A percentile compares a stretch with the other conserved stretches of the same genome.
phyloP scores from a whole-genome alignment of 352 stramenopile species.

The Phytopythium delawarense region DNA sequence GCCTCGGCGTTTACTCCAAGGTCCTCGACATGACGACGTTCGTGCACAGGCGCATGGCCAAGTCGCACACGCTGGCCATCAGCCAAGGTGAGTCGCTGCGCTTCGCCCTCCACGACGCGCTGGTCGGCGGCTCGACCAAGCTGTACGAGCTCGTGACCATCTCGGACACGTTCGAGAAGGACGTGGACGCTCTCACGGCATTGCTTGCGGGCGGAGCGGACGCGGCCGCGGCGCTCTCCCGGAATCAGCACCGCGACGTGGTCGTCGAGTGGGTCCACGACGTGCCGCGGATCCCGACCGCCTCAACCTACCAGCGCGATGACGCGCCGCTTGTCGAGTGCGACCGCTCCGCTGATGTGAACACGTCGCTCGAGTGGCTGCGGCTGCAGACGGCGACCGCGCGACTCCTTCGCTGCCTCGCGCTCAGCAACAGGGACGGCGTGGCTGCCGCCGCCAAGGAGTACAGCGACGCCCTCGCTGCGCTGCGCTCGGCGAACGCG shows the following conservation, averaged over 20 bases:
- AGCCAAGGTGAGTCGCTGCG: slow-evolving; percentile 49
- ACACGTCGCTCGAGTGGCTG: slow-evolving; percentile 54
- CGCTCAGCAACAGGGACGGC: slow-evolving; percentile 18
- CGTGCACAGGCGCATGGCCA: slow-evolving; percentile 65
- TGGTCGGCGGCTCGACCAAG: slow-evolving; percentile 32
- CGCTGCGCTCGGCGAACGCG: slow-evolving; percentile 13
- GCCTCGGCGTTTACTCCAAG: slow-evolving; percentile 81
- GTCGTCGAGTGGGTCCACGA: slow-evolving; percentile 59
- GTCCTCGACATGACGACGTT: slow-evolving; percentile 82
- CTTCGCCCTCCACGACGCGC: slow-evolving; percentile 50
- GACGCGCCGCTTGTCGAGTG: slow-evolving; percentile 43
- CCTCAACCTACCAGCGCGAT: slow-evolving; percentile 41
- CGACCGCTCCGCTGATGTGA: slow-evolving; percentile 55
- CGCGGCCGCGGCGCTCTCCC: slow-evolving; percentile 32
- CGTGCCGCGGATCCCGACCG: slow-evolving; percentile 24
- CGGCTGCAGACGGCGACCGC: slow-evolving; percentile 48
- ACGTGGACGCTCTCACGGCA: slow-evolving; percentile 34
- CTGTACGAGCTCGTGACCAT: slow-evolving; percentile 42
- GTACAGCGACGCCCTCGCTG: slow-evolving; percentile 19
- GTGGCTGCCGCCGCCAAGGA: slow-evolving; percentile 25
- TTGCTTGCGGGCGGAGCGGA: slow-evolving; percentile 25
- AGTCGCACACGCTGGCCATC: slow-evolving; percentile 72
- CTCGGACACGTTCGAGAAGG: slow-evolving; percentile 33
- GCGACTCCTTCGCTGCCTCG: slow-evolving; percentile 42
- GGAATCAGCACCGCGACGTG: slow-evolving; percentile 81